These are phyloP conservation scores for Aurantiochytrium sp. DNA, from an alignment of 108 stramenopile species.

Conservation along the genomic window DNA sequence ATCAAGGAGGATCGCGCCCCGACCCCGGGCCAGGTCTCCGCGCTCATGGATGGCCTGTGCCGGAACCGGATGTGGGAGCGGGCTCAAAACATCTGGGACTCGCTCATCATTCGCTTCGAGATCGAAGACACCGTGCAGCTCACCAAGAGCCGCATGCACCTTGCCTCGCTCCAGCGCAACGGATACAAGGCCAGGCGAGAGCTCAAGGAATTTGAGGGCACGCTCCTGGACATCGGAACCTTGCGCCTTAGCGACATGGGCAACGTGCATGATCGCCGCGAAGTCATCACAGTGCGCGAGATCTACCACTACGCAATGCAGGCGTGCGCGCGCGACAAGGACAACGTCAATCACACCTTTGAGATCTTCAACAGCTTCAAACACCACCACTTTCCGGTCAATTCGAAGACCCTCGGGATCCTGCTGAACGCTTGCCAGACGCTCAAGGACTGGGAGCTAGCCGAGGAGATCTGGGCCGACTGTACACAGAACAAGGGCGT, in stretches of 20 bases:
- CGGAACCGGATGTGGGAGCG: background rate
- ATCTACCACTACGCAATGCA: background rate
- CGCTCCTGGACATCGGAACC: background rate
- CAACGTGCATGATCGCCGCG: background rate
- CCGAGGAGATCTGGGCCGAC: background rate
- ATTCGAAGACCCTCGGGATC: background rate
- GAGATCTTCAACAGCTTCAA: background rate
- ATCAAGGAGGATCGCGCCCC: background rate
- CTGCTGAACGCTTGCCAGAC: background rate
- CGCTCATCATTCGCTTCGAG: background rate
- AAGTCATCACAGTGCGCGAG: background rate
- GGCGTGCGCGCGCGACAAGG: background rate
- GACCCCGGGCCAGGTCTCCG: background rate
- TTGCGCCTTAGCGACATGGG: background rate
- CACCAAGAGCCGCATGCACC: background rate
- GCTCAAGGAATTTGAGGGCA: background rate
- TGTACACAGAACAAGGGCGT: background rate
- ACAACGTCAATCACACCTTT: background rate
- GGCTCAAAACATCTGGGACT: background rate
- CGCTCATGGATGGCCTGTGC: background rate
- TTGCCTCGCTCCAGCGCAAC: background rate
- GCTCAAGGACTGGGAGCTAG: background rate
- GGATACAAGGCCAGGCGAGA: background rate
- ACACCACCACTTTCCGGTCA: background rate
- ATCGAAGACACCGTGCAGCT: background rate